These are phyloP conservation scores for Pythium plurisporium DNA, from an alignment of 352 stramenopile species.

Conservation along the genomic window DNA sequence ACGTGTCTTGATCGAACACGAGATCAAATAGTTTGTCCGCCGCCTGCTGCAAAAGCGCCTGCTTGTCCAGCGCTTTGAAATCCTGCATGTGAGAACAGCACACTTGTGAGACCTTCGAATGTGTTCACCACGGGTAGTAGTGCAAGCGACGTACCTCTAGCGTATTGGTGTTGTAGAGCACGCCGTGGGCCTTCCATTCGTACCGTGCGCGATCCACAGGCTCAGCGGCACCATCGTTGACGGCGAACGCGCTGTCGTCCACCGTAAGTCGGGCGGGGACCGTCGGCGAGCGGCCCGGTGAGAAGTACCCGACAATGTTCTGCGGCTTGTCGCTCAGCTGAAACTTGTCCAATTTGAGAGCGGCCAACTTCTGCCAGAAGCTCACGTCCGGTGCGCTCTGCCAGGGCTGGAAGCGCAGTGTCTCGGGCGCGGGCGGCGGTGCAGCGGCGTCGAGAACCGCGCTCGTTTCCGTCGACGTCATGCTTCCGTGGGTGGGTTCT, in stretches of 20 bases:
- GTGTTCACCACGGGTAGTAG: neutral
- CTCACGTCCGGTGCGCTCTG: conserved; percentile 73
- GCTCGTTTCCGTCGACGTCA: conserved; percentile 3
- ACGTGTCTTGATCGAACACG: conserved; percentile 15
- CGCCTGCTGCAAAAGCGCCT: conserved; percentile 45
- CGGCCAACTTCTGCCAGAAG: conserved; percentile 79
- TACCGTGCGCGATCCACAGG: conserved; percentile 53
- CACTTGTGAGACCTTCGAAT: neutral
- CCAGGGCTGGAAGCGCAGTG: conserved; percentile 81
- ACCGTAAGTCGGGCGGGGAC: conserved; percentile 71
- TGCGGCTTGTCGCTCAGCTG: conserved; percentile 68
- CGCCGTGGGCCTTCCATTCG: conserved; percentile 68
- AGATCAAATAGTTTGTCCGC: conserved; percentile 35
- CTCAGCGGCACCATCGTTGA: neutral
- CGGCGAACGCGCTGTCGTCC: conserved; percentile 64
- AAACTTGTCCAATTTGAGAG: conserved; percentile 80
- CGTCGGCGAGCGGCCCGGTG: conserved; percentile 44
- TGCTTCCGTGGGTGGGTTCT: neutral
- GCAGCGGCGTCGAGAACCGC: neutral
- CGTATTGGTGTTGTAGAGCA: conserved; percentile 84
- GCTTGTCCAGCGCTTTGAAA: conserved; percentile 86
- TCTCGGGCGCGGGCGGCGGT: conserved; percentile 17
- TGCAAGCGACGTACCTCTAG: conserved; percentile 50
- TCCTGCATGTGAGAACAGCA: conserved; percentile 29
- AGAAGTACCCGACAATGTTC: conserved; percentile 61